These are phyloP conservation scores for Penicillium parvum DNA, from an alignment of 495 filamentous ascomycete species.

Conservation along the genomic window DNA sequence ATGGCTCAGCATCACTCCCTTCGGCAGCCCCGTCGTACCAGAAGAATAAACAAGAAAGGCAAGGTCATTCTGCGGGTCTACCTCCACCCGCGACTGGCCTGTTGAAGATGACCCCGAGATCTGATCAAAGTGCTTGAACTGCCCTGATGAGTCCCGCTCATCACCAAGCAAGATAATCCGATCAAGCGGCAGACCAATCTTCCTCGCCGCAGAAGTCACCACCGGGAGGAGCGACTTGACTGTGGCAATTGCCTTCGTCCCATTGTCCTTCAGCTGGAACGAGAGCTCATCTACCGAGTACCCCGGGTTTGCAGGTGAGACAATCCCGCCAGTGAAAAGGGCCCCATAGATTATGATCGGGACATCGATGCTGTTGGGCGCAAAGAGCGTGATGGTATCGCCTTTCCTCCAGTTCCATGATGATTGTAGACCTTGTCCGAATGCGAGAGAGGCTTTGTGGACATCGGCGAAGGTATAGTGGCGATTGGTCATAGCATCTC, in stretches of 20 bases:
- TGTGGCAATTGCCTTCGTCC: slow-evolving; percentile 67
- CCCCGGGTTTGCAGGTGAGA: slow-evolving; percentile 76
- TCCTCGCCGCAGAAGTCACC: slow-evolving; percentile 56
- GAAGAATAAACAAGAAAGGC: slow-evolving; percentile 71
- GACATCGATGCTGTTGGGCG: slow-evolving; percentile 65
- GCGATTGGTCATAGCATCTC: too few species aligned
- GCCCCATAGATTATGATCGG: slow-evolving; percentile 65
- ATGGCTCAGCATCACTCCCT: slow-evolving; percentile 80
- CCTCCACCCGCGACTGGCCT: slow-evolving; percentile 19
- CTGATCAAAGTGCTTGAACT: slow-evolving; percentile 55
- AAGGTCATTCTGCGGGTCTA: slow-evolving; percentile 33
- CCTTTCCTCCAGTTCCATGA: too few species aligned
- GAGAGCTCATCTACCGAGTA: slow-evolving; percentile 75
- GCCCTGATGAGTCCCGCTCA: too few species aligned
- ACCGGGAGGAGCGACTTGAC: slow-evolving; percentile 53
- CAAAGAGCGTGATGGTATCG: slow-evolving; percentile 60
- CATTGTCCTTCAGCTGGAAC: slow-evolving; percentile 70
- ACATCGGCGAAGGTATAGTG: too few species aligned
- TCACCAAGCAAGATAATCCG: too few species aligned
- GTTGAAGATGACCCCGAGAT: not conserved
- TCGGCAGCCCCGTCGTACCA: slow-evolving; percentile 81
- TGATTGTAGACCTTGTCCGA: too few species aligned
- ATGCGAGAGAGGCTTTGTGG: too few species aligned
- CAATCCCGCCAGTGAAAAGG: slow-evolving; percentile 69
- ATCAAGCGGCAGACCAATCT: slow-evolving; percentile 53